Percentiles rank a stretch among this genome's conserved stretches.
Evolutionary conservation across 2,329 filamentous ascomycete genomes (phyloP).

Genomic region (Neonectria faginata): DNA sequence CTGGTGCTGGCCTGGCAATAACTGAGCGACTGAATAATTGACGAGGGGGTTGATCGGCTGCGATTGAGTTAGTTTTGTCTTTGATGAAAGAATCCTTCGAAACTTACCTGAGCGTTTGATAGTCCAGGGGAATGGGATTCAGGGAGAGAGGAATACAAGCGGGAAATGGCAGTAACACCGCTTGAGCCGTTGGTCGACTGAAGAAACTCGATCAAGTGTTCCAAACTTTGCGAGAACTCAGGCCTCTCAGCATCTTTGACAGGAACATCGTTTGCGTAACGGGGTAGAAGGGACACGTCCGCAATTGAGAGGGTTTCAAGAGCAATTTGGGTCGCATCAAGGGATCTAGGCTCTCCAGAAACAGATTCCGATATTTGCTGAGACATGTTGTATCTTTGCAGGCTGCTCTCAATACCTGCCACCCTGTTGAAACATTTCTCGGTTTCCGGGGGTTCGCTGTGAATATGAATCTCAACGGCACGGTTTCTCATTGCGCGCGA

Average conservation of each 20-base stretch:
- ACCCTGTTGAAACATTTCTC: slow-evolving; percentile 55
- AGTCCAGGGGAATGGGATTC: slow-evolving; percentile 45
- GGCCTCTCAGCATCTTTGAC: slow-evolving; percentile 11
- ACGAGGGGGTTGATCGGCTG: slow-evolving; percentile 70
- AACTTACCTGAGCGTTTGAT: slow-evolving; percentile 58
- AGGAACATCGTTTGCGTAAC: slow-evolving; percentile 46
- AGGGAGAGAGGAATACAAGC: slow-evolving; percentile 52
- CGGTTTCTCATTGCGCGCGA: slow-evolving; percentile 97
- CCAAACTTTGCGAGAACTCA: slow-evolving; percentile 32
- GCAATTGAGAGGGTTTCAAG: slow-evolving; percentile 61
- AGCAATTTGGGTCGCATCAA: slow-evolving; percentile 49
- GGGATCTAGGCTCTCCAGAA: slow-evolving; percentile 37
- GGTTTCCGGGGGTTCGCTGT: slow-evolving; percentile 54
- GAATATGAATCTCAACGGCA: slow-evolving; percentile 88
- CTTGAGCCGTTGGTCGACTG: slow-evolving; percentile 48
- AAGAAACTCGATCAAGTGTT: slow-evolving; percentile 47
- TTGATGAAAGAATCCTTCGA: background rate
- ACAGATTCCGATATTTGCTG: slow-evolving; percentile 48
- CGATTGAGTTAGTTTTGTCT: slow-evolving; percentile 31
- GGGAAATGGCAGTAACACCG: slow-evolving; percentile 49
- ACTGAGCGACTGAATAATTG: slow-evolving; percentile 64
- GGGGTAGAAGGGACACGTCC: slow-evolving; percentile 57
- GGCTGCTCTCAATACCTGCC: slow-evolving; percentile 60
- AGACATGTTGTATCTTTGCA: slow-evolving; percentile 60
- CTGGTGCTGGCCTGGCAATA: slow-evolving; percentile 54